A percentile compares a stretch with the other conserved stretches of the same genome.
Evolutionary conservation across 768 basidiomycete species (phyloP).

Genomic region (Tylopilus sp.): DNA sequence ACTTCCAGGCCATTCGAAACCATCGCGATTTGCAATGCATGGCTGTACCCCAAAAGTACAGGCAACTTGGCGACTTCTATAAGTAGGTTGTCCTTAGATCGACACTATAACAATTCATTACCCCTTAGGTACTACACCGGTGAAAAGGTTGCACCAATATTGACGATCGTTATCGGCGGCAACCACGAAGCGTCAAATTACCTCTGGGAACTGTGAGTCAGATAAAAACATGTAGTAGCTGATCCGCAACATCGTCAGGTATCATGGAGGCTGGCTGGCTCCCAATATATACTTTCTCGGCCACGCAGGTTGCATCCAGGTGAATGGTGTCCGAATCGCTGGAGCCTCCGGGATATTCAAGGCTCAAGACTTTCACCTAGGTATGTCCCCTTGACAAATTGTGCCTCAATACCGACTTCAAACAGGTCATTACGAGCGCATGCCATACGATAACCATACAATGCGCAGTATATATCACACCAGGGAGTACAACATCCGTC

Average conservation of each 20-base stretch:
- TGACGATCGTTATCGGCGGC: constrained; percentile 94
- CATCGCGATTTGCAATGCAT: constrained; percentile 81
- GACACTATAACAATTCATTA: neutral
- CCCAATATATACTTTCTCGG: constrained; percentile 97
- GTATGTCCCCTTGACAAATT: constrained; percentile 32
- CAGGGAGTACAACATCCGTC: constrained; percentile 78
- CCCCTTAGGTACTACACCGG: constrained; percentile 79
- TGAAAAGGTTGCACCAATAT: constrained; percentile 68
- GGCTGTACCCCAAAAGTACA: constrained; percentile 90
- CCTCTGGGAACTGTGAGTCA: constrained; percentile 86
- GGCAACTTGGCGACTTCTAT: constrained; percentile 78
- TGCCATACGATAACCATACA: constrained; percentile 73
- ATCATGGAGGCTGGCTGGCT: constrained; percentile 96
- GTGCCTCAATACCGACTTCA: constrained; percentile 1
- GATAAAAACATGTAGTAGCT: neutral
- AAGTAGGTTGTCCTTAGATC: constrained; percentile 53
- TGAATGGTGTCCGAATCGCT: constrained; percentile 84
- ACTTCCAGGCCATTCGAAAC: constrained; percentile 93
- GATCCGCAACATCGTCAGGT: constrained; percentile 43
- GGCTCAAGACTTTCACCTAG: constrained; percentile 64
- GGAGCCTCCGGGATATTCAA: constrained; percentile 95
- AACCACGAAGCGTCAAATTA: constrained; percentile 98
- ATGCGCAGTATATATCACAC: constrained; percentile 89
- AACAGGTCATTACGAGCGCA: constrained; percentile 72
- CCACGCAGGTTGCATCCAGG: constrained; percentile 80